Conservation (phyloP, 2,329 filamentous ascomycete genomes). For the Epichloe typhina region DNA sequence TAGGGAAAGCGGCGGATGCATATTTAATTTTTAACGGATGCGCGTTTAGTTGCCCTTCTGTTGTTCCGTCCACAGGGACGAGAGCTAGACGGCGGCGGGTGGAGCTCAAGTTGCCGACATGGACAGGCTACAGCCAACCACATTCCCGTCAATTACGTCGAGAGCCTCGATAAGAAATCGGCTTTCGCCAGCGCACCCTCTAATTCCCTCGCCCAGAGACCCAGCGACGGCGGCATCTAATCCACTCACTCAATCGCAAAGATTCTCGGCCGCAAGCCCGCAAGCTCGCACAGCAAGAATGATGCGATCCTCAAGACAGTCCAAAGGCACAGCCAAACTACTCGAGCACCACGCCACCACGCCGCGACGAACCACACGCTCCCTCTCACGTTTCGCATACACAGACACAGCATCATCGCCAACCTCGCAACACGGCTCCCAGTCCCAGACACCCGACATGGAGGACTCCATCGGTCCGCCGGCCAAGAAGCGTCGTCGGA, state of each 20-base stretch:
- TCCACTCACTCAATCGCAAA: too few relatives aligned
- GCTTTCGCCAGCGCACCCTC: too few relatives aligned
- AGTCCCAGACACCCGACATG: conserved; percentile 29
- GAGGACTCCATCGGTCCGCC: conserved; percentile 37
- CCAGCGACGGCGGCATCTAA: too few relatives aligned
- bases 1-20: too few relatives aligned
- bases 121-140: neutral
- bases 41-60: neutral
- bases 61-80: too few relatives aligned
- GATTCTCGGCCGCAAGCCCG: neutral
- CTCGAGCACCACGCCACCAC: conserved; percentile 23
- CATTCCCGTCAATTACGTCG: neutral
- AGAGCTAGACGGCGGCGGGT: neutral
- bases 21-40: too few relatives aligned
- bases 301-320: conserved; percentile 46
- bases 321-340: conserved; percentile 44
- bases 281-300: neutral
- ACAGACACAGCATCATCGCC: conserved; percentile 15
- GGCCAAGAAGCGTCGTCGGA: conserved; percentile 18
- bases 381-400: conserved; percentile 35
- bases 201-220: neutral
- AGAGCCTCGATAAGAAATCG: too few relatives aligned
- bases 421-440: conserved; percentile 8
- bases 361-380: conserved; percentile 34
- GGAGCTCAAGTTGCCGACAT: neutral